phyloP scores from a whole-genome alignment of 495 filamentous ascomycete species.

The Trichoderma gamsii region DNA sequence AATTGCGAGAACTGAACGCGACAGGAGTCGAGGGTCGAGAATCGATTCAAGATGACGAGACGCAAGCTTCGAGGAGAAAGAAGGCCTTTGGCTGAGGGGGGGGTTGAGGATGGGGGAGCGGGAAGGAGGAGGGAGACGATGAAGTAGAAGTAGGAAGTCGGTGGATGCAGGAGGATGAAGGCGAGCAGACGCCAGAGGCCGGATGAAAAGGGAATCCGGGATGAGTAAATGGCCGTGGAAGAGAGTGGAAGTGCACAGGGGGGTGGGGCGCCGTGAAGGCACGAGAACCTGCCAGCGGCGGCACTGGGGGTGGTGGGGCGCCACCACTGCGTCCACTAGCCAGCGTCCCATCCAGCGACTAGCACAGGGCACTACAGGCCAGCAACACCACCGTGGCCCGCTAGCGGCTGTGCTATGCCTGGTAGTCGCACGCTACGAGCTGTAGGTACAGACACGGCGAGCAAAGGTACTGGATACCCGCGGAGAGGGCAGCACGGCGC shows the following conservation, averaged over 20 bases:
- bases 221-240: background rate
- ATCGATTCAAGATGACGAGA: background rate
- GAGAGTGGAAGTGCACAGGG: background rate
- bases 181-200: conserved; percentile 4
- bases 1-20: background rate
- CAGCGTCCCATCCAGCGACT: background rate
- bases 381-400: background rate
- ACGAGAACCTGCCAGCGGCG: conserved; percentile 11
- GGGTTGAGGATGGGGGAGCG: background rate
- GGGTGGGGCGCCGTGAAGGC: background rate
- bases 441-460: background rate
- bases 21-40: background rate
- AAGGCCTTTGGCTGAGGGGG: background rate
- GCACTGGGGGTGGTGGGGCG: conserved; percentile 9
- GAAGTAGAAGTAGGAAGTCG: background rate
- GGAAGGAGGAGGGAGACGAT: conserved; percentile 8
- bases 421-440: no score
- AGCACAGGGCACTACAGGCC: background rate
- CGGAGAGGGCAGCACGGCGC: background rate
- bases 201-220: conserved; percentile 14
- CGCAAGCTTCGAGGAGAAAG: conserved; percentile 15
- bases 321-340: background rate
- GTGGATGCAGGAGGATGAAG: background rate
- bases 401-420: no score
- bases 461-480: background rate